Conservation (phyloP, 2,329 filamentous ascomycete genomes). For the Ophiostoma montium region DNA sequence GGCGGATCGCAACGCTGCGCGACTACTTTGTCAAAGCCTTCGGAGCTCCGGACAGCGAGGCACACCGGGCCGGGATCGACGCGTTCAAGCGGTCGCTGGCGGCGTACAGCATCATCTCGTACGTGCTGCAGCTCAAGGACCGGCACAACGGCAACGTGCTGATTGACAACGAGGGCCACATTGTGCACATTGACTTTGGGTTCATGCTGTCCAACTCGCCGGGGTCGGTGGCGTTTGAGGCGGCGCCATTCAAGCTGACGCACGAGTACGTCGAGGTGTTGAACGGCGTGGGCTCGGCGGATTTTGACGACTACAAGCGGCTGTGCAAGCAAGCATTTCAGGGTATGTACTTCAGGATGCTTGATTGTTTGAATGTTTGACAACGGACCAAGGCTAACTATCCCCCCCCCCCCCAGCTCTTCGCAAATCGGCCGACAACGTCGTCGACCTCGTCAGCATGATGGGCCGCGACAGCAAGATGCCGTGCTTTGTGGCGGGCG, state of each 20-base stretch:
- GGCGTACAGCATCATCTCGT: slow-evolving; percentile 74
- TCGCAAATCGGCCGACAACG: slow-evolving; percentile 62
- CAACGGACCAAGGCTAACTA: background rate
- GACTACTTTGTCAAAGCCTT: slow-evolving; percentile 76
- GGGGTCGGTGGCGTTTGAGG: slow-evolving; percentile 72
- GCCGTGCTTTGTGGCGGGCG: slow-evolving; percentile 67
- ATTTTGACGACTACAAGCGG: slow-evolving; percentile 62
- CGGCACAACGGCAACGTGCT: slow-evolving; percentile 78
- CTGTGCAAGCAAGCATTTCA: slow-evolving; percentile 77
- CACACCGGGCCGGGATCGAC: slow-evolving; percentile 57
- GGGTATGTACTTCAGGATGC: slow-evolving; percentile 29
- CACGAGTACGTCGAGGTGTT: slow-evolving; percentile 77
- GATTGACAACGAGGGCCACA: slow-evolving; percentile 74
- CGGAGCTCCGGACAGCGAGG: slow-evolving; percentile 53
- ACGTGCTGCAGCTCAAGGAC: slow-evolving; percentile 73
- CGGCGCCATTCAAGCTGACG: slow-evolving; percentile 70
- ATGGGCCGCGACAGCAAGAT: slow-evolving; percentile 76
- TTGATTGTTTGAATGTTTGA: background rate
- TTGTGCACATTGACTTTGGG: slow-evolving; percentile 80
- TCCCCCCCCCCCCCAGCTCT: no score
- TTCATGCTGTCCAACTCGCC: slow-evolving; percentile 84
- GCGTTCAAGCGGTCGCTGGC: slow-evolving; percentile 72
- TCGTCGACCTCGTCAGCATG: slow-evolving; percentile 70
- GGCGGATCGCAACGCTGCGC: slow-evolving; percentile 64
- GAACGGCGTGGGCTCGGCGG: slow-evolving; percentile 54